Evolutionary conservation across 2,329 filamentous ascomycete species (phyloP).

Genomic region (Nakataea oryzae): DNA sequence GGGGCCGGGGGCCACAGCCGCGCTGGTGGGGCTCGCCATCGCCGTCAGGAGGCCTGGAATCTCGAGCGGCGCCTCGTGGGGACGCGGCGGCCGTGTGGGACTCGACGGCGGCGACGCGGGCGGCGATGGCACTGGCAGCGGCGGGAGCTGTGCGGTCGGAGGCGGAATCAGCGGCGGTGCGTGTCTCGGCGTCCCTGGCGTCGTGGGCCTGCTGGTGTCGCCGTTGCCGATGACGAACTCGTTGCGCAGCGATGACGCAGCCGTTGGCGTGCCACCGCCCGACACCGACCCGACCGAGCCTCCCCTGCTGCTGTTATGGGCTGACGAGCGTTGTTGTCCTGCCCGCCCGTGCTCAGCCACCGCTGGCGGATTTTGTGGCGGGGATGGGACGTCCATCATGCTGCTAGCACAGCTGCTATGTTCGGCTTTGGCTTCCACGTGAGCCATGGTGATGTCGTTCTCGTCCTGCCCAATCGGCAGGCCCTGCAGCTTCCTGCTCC

Average conservation of each 20-base stretch:
- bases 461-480: too few relatives aligned
- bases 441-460: too few relatives aligned
- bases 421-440: too few relatives aligned
- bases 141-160: background rate
- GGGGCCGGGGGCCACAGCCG: too few relatives aligned
- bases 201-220: slow-evolving; percentile 7
- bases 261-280: slow-evolving; percentile 2
- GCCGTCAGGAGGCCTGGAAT: slow-evolving; percentile 14
- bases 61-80: slow-evolving; percentile 23
- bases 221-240: slow-evolving; percentile 13
- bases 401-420: too few relatives aligned
- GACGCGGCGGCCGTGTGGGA: slow-evolving; percentile 22
- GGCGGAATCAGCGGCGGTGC: slow-evolving; percentile 7
- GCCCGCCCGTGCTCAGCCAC: background rate
- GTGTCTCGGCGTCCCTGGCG: slow-evolving; percentile 6
- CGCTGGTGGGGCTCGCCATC: background rate
- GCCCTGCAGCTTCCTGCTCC: too few relatives aligned
- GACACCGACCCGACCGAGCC: background rate
- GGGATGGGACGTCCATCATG: too few relatives aligned
- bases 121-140: background rate
- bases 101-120: slow-evolving; percentile 14
- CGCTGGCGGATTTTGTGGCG: too few relatives aligned
- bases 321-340: background rate
- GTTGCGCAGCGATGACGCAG: slow-evolving; percentile 14
- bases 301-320: background rate